These are phyloP conservation scores for Elongisporangium anandrum DNA, from an alignment of 352 stramenopile genomes.

Conservation along the genomic window DNA sequence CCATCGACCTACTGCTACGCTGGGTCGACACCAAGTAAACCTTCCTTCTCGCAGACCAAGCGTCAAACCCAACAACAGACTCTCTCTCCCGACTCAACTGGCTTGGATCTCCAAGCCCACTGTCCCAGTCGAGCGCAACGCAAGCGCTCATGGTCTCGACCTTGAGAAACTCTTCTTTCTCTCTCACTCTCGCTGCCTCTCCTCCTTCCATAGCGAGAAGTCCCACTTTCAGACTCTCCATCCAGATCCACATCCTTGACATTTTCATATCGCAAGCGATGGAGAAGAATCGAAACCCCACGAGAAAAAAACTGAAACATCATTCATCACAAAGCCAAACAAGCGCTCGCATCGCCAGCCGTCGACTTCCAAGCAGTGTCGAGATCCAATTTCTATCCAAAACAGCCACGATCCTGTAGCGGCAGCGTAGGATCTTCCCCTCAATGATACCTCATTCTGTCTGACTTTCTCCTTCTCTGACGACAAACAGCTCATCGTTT, in stretches of 20 bases:
- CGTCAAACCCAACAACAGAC: background rate
- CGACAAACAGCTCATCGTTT: background rate
- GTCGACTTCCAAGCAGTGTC: background rate
- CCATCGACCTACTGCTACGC: slow-evolving; percentile 23
- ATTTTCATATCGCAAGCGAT: background rate
- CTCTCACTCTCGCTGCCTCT: background rate
- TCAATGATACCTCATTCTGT: background rate
- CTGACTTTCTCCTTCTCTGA: background rate
- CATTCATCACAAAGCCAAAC: too few relatives aligned
- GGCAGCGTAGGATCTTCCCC: background rate
- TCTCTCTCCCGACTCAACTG: background rate
- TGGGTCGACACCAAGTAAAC: background rate
- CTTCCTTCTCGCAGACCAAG: background rate
- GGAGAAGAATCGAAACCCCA: background rate
- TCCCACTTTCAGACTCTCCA: background rate
- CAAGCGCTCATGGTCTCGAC: too few relatives aligned
- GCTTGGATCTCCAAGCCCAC: background rate
- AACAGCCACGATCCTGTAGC: background rate
- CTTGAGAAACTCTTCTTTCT: background rate
- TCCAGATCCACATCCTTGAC: background rate
- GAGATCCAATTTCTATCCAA: background rate
- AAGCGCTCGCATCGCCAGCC: background rate
- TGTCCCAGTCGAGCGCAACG: background rate
- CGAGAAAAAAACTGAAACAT: background rate
- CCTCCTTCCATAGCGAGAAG: background rate